Base-by-base conservation (phyloP, 164 flowering plant genomes). In the Magnolia kwangsiensis region DNA sequence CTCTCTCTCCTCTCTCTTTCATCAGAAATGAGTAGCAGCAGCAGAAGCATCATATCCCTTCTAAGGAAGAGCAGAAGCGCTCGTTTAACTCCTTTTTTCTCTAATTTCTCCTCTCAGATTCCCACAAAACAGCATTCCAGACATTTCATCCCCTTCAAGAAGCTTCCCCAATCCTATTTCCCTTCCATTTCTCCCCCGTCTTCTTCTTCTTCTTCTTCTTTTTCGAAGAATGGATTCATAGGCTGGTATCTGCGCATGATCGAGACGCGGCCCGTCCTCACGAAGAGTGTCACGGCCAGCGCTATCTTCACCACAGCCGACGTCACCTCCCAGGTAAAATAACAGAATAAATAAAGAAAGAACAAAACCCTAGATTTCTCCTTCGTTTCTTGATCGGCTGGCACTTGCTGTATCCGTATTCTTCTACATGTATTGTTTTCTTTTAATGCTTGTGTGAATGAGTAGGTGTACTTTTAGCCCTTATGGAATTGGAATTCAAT, bases 211-310 rank as follows among this genome's bases (percentile, higher is more conserved):
- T 65, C 68, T 65, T 0, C 29, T 10, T 2, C 4, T 65, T 9
- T 2, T 65, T 65, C 37, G 11, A 65, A 73, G 31, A 72, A 77
- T 69, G 91, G 91, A 72, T 72, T 92, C 7, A 78, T 92, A 7
- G 80, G 88, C 0, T 95, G 98, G 98, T 95, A 95, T 76, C 76
- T 95, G 86, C 90, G 84, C 8, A 77, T 88, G 95, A 77, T 95
- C 66, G 86, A 93, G 78, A 71, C 89, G 1, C 84, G 89, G 3
- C 98, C 98, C 31, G 67, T 95, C 78, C 75, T 91, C 55, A 93
- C 98, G 0, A 95, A 95, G 83, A 85, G 94, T 75, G 21, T 90
- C 75, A 93, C 98, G 68, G 85, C 86, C 51, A 82, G 86, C 4
- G 63, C 89, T 74, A 92, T 93, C 79, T 92, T 90, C 78, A 84